Evolutionary conservation across 192 early-diverging fungal genomes (phyloP).

Genomic region (Coemansia brasiliensis): DNA sequence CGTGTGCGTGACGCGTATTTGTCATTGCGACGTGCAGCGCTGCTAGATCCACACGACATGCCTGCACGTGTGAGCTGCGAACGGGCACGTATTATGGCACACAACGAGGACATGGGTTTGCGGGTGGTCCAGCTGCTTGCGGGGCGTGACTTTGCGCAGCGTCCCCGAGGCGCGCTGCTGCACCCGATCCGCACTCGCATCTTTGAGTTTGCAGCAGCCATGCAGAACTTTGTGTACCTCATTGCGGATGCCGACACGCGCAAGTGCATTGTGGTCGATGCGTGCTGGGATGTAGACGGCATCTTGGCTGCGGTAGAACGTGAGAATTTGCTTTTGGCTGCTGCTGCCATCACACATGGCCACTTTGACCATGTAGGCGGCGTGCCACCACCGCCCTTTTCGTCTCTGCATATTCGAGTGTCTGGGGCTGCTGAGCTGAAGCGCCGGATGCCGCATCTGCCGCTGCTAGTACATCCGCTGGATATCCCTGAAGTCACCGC

Average conservation of each 20-base stretch:
- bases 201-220: slow-evolving; percentile 73
- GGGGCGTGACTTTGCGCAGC: slow-evolving; percentile 70
- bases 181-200: slow-evolving; percentile 76
- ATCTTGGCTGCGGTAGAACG: slow-evolving; percentile 63
- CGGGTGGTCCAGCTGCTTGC: slow-evolving; percentile 66
- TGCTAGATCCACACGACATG: slow-evolving; percentile 54
- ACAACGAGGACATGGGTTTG: slow-evolving; percentile 62
- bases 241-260: slow-evolving; percentile 67
- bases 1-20: slow-evolving; percentile 56
- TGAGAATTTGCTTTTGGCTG: slow-evolving; percentile 68
- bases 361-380: slow-evolving; percentile 91
- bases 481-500: slow-evolving; percentile 71
- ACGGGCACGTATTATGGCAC: slow-evolving; percentile 57
- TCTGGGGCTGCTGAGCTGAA: slow-evolving; percentile 74
- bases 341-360: slow-evolving; percentile 74
- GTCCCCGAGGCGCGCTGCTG: slow-evolving; percentile 37
- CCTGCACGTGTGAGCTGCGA: slow-evolving; percentile 57
- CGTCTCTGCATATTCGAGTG: slow-evolving; percentile 75
- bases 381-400: slow-evolving; percentile 82
- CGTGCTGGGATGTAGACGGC: slow-evolving; percentile 94
- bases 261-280: slow-evolving; percentile 82
- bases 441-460: slow-evolving; percentile 69
- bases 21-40: slow-evolving; percentile 45
- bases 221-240: slow-evolving; percentile 87
- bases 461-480: slow-evolving; percentile 70